Evolutionary conservation across 768 basidiomycete species (phyloP), one percentile per base, ranked within the genome.

Genomic region (Tephrocybe rancida): DNA sequence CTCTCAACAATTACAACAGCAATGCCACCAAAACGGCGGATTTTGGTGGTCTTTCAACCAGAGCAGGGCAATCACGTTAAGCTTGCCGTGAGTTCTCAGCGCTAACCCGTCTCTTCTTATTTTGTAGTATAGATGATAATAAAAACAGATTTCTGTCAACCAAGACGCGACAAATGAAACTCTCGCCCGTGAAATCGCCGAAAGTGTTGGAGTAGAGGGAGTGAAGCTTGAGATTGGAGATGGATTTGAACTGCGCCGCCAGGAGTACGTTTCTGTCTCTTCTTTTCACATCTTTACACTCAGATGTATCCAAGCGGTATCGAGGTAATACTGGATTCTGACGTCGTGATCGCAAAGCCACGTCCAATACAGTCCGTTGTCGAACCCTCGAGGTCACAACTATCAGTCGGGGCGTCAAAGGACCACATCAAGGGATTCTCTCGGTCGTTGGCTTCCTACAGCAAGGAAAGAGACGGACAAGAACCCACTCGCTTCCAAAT

Each of bases 161-260:
- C 9, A 41, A 41, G 39, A 41, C 3, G n/a, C 39, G 6, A 41
- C 39, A 22, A 41, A 41, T 22, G 39, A 41, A 5, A 19, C 46
- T 4, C 61, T 67, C 6, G 56, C 60, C 2, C 42, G 46, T 3
- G 60, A 67, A 45, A 50, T 65, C 35, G 62, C 64, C 21, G 45
- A 46, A 27, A 60, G 56, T 3, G 43, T 65, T 21, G 54, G 62
- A 19, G 50, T 47, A 39, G 27, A 50, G 14, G 35, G 27, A n/a
- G 51, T 65, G 16, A 56, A 14, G 11, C 55, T 67, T 32, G 61
- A 64, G 45, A 47, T 64, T 16, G 48, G 48, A 4, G 66, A 57
- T n/a, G 64, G 66, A 25, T 67, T 65, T 41, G 60, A 61, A 44
- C 54, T 67, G 2, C 57, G 60, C 9, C 26, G 13, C 3, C 48